Percentiles rank a stretch among this genome's conserved stretches.
Conservation (phyloP, 108 stramenopile genomes). For the Fragilaria radians region DNA sequence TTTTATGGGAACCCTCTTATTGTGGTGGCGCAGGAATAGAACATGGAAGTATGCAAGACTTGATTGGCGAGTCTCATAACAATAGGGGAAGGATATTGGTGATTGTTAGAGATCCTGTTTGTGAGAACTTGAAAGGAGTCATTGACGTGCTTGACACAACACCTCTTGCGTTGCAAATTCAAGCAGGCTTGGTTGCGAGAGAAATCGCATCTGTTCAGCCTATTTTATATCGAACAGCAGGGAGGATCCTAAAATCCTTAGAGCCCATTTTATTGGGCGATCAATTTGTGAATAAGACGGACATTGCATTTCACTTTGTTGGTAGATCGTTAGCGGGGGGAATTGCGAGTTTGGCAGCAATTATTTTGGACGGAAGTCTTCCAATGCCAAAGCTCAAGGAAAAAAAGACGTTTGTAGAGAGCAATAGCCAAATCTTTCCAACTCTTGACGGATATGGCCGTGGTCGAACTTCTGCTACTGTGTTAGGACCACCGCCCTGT, state of each 20-base stretch:
- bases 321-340: slow-evolving; percentile 73
- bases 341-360: slow-evolving; percentile 62
- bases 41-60: slow-evolving; percentile 63
- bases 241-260: slow-evolving; percentile 27
- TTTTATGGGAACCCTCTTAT: slow-evolving; percentile 66
- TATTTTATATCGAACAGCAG: slow-evolving; percentile 51
- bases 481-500: slow-evolving; percentile 71
- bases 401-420: slow-evolving; percentile 11
- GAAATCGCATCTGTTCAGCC: slow-evolving; percentile 63
- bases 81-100: slow-evolving; percentile 50
- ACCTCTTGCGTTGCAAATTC: slow-evolving; percentile 13
- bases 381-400: slow-evolving; percentile 33
- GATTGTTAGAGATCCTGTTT: slow-evolving; percentile 30
- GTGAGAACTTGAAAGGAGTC: slow-evolving; percentile 7
- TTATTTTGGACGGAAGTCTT: slow-evolving; percentile 63
- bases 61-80: slow-evolving; percentile 17
- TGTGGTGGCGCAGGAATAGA: slow-evolving; percentile 58
- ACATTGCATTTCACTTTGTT: slow-evolving; percentile 70
- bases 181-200: slow-evolving; percentile 28
- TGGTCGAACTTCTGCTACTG: slow-evolving; percentile 56
- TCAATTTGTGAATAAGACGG: slow-evolving; percentile 16
- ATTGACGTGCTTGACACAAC: slow-evolving; percentile 4
- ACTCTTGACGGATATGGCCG: slow-evolving; percentile 31
- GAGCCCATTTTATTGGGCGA: slow-evolving; percentile 15
- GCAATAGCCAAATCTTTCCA: background rate